phyloP scores from a whole-genome alignment of 192 early-diverging fungal species.

The Phlyctochytrium bullatum region DNA sequence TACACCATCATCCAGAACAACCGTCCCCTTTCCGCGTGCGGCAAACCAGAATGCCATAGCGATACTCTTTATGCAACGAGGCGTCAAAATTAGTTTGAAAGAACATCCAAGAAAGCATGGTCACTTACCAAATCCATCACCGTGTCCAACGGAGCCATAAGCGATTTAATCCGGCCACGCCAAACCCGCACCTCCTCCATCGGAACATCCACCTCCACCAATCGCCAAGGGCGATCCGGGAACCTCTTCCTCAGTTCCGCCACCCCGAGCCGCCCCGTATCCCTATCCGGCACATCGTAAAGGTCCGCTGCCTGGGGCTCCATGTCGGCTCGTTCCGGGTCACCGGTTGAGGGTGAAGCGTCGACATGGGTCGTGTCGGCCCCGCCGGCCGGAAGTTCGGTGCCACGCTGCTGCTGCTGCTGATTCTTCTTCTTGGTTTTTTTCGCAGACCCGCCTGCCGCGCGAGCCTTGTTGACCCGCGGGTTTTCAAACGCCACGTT shows the following conservation, averaged over 20 bases:
- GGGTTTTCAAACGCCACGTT: constrained; percentile 98
- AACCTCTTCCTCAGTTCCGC: constrained; percentile 56
- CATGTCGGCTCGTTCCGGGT: too few relatives aligned
- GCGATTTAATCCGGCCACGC: constrained; percentile 58
- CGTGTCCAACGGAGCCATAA: constrained; percentile 79
- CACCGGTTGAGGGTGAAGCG: too few relatives aligned
- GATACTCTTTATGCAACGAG: constrained; percentile 69
- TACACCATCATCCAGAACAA: constrained; percentile 20
- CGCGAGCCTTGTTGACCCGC: constrained; percentile 50
- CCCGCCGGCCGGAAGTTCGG: too few relatives aligned
- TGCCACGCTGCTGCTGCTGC: too few relatives aligned
- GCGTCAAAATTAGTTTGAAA: neutral
- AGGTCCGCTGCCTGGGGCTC: neutral
- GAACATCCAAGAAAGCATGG: neutral
- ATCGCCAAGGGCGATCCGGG: constrained; percentile 78
- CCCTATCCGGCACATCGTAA: constrained; percentile 81
- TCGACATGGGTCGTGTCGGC: too few relatives aligned
- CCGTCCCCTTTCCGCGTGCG: constrained; percentile 66
- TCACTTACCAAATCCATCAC: constrained; percentile 84
- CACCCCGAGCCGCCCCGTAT: constrained; percentile 62
- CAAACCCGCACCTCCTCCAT: constrained; percentile 63
- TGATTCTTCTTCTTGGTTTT: too few relatives aligned
- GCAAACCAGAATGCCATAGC: constrained; percentile 98
- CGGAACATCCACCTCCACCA: constrained; percentile 86
- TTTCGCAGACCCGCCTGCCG: too few relatives aligned